Percentiles rank a stretch among this genome's conserved stretches.
Conservation (phyloP, 2,329 filamentous ascomycete genomes). For the Neopestalotiopsis rosae region DNA sequence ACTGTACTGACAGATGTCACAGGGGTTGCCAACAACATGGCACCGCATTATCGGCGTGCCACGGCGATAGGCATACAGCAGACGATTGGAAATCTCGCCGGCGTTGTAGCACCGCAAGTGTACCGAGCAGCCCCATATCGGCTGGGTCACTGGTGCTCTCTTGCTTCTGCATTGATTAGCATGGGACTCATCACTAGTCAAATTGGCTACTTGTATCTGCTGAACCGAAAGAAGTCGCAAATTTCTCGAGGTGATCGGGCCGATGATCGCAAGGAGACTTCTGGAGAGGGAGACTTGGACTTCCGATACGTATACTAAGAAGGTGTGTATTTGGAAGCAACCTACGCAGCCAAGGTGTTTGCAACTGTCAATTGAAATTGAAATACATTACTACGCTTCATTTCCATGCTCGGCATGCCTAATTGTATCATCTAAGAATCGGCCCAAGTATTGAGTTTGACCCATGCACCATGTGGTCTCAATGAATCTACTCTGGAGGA, state of each 20-base stretch:
- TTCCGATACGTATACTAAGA: not conserved
- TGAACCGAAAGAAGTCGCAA: not conserved
- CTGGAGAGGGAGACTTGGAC: not conserved
- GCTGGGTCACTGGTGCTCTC: conserved; percentile 56
- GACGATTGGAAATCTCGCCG: conserved; percentile 65
- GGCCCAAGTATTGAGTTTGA: not conserved
- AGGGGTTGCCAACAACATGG: conserved; percentile 59
- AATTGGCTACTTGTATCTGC: not conserved
- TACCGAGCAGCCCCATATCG: conserved; percentile 52
- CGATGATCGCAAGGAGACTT: not conserved
- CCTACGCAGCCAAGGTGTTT: no score
- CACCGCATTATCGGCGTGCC: conserved; percentile 68
- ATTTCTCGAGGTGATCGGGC: not conserved
- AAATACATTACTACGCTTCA: not conserved
- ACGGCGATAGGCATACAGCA: conserved; percentile 66
- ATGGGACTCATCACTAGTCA: conserved; percentile 16
- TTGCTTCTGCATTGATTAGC: conserved; percentile 50
- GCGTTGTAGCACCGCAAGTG: conserved; percentile 67
- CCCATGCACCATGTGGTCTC: no score
- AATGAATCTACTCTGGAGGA: conserved; percentile 33
- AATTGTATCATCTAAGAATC: not conserved
- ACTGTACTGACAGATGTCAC: not conserved
- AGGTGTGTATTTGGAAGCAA: not conserved
- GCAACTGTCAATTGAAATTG: no score
- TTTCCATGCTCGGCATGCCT: not conserved